A percentile compares a stretch with the other conserved stretches of the same genome.
Evolutionary conservation across 73 alveolate genomes (phyloP).

Genomic region (Paramecium primaurelia): DNA sequence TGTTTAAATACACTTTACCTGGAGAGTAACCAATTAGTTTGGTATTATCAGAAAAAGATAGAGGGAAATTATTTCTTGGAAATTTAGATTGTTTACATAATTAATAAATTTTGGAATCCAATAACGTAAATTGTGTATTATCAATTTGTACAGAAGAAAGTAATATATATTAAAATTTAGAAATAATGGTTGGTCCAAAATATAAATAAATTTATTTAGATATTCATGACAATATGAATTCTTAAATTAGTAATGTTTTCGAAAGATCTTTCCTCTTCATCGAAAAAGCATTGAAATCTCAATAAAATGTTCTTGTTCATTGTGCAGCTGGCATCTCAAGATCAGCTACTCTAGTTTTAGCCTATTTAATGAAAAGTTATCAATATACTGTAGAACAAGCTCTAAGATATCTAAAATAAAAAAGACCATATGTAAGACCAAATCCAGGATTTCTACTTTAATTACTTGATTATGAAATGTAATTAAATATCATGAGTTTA

Average conservation of each 20-base stretch:
- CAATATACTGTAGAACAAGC: background rate
- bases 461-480: slow-evolving; percentile 18
- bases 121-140: background rate
- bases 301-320: slow-evolving; percentile 68
- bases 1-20: slow-evolving; percentile 5
- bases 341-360: slow-evolving; percentile 68
- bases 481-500: background rate
- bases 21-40: slow-evolving; percentile 17
- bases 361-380: slow-evolving; percentile 26
- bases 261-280: background rate
- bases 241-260: background rate
- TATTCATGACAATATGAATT: slow-evolving; percentile 7
- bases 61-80: background rate
- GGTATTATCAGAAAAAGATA: background rate
- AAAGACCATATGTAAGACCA: background rate
- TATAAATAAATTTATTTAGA: background rate
- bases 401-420: background rate
- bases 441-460: slow-evolving; percentile 1
- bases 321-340: slow-evolving; percentile 76
- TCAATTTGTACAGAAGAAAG: slow-evolving; percentile 34
- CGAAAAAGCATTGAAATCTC: background rate
- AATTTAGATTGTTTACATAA: slow-evolving; percentile 11
- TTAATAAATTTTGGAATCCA: background rate
- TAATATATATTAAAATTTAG: background rate
- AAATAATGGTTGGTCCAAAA: background rate